These are phyloP conservation scores for Microdochium bolleyi DNA, from an alignment of 2,329 filamentous ascomycete species.

Conservation along the genomic window DNA sequence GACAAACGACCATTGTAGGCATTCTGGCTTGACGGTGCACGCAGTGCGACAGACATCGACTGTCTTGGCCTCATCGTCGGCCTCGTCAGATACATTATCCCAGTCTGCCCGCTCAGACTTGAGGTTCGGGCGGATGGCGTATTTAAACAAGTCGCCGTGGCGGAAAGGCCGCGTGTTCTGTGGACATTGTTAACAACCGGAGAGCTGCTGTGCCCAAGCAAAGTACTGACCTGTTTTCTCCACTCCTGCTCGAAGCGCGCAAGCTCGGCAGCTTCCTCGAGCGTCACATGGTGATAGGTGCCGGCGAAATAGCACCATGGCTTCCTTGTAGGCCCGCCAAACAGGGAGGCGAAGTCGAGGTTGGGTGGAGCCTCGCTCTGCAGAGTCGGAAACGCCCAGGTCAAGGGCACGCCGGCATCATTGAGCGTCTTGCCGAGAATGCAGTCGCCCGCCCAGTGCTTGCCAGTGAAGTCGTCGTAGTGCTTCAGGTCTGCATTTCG, in stretches of 20 bases:
- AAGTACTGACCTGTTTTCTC: constrained; percentile 17
- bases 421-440: constrained; percentile 36
- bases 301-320: constrained; percentile 42
- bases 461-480: constrained; percentile 34
- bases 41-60: constrained; percentile 14
- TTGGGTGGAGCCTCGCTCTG: constrained; percentile 28
- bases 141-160: constrained; percentile 19
- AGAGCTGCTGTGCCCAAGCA: constrained; percentile 1
- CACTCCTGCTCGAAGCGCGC: constrained; percentile 34
- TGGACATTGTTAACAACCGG: background rate
- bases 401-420: constrained; percentile 34
- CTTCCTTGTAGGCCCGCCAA: constrained; percentile 25
- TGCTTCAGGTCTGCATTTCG: constrained; percentile 29
- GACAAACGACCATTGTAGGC: constrained; percentile 20
- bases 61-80: constrained; percentile 10
- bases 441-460: constrained; percentile 40
- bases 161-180: constrained; percentile 16
- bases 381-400: constrained; percentile 38
- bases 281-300: constrained; percentile 38
- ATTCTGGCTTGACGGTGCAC: constrained; percentile 15
- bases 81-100: constrained; percentile 20
- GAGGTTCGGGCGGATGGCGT: constrained; percentile 16
- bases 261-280: constrained; percentile 30
- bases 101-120: constrained; percentile 13
- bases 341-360: constrained; percentile 32